These are phyloP conservation scores for Ophiocordyceps australis DNA, from an alignment of 2,329 filamentous ascomycete genomes.

Conservation along the genomic window DNA sequence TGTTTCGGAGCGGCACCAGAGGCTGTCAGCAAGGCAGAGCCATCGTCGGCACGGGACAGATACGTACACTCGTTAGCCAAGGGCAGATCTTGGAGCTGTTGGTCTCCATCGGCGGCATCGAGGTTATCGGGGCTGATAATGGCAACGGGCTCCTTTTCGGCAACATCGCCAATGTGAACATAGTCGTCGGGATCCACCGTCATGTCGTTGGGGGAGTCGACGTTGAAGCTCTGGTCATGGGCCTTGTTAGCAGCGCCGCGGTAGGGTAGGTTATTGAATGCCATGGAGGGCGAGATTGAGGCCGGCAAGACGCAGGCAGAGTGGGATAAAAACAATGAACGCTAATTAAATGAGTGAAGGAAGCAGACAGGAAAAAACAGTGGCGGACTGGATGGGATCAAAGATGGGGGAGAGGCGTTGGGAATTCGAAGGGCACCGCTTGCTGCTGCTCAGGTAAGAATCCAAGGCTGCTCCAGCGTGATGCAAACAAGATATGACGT, in stretches of 20 bases:
- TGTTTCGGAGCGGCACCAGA: conserved; percentile 12
- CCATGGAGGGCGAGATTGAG: conserved; percentile 4
- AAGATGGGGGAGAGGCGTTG: too few species aligned
- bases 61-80: conserved; percentile 35
- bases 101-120: conserved; percentile 24
- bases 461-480: too few species aligned
- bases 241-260: conserved; percentile 9
- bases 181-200: conserved; percentile 36
- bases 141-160: conserved; percentile 31
- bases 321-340: too few species aligned
- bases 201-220: conserved; percentile 38
- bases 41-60: conserved; percentile 1
- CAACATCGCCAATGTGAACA: conserved; percentile 26
- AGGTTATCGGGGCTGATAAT: conserved; percentile 35
- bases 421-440: too few species aligned
- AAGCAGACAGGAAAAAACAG: too few species aligned
- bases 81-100: conserved; percentile 24
- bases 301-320: not conserved
- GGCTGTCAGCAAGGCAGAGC: conserved; percentile 4
- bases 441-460: too few species aligned
- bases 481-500: too few species aligned
- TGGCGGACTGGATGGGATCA: too few species aligned
- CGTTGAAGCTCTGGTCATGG: conserved; percentile 27
- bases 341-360: too few species aligned
- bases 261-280: conserved; percentile 5